Conservation (phyloP, 176 grass and related monocot species). For the Guadua angustifolia region DNA sequence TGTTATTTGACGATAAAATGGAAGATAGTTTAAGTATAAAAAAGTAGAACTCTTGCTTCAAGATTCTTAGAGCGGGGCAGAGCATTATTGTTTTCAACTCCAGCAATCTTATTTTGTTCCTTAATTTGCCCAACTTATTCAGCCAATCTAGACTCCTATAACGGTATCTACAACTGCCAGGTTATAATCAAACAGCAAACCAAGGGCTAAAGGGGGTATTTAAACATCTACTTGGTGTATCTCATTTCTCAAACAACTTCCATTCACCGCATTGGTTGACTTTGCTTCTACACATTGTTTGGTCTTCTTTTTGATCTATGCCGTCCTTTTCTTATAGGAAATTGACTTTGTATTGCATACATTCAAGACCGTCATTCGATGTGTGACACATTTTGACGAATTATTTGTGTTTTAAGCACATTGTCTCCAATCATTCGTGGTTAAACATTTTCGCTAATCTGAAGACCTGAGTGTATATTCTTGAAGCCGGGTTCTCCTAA, state of each 20-base stretch:
- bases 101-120: slow-evolving; percentile 38
- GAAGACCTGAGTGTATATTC: background rate
- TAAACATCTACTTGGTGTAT: slow-evolving; percentile 26
- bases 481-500: slow-evolving; percentile 4
- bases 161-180: slow-evolving; percentile 36
- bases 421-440: slow-evolving; percentile 31
- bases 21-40: slow-evolving; percentile 36
- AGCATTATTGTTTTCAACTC: slow-evolving; percentile 33
- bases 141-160: slow-evolving; percentile 36
- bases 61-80: slow-evolving; percentile 40
- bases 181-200: slow-evolving; percentile 21
- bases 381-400: slow-evolving; percentile 18
- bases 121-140: slow-evolving; percentile 41
- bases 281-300: slow-evolving; percentile 50
- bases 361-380: slow-evolving; percentile 33
- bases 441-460: background rate
- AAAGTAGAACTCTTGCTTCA: slow-evolving; percentile 28
- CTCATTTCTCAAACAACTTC: slow-evolving; percentile 50
- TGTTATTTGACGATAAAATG: slow-evolving; percentile 27
- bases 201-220: slow-evolving; percentile 1
- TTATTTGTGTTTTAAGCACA: background rate
- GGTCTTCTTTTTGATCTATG: background rate
- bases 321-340: slow-evolving; percentile 14
- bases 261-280: slow-evolving; percentile 77
- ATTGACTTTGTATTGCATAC: slow-evolving; percentile 41